Base-by-base conservation (phyloP, 2,329 filamentous ascomycete species). In the Stachybotrys echinatus region DNA sequence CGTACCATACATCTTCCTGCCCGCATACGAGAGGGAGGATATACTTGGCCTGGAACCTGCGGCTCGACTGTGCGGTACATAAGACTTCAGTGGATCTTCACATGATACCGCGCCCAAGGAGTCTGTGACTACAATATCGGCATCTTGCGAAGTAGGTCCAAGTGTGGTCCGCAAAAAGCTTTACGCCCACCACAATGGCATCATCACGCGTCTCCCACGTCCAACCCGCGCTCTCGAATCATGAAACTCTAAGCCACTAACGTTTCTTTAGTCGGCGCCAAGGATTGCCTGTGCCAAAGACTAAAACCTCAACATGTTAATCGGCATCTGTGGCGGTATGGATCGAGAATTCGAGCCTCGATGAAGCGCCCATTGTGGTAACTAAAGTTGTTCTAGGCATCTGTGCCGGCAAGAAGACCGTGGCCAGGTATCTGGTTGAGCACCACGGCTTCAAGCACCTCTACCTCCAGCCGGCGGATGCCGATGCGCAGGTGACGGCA, bases 321-420 rank as follows among this genome's bases (percentile, higher is more conserved):
- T 91, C 54, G 88, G 87, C 49, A 77, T 92, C 52, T 91, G 87
- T 61, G 86, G 86, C 63, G 84, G 85, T 87, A 75, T 63, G 69
- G 54, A 20, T 34, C n/a, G n/a, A n/a, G 22, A 48, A 43, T 45
- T 44, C 12, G 5, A 23, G 44, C n/a, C 38, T 12, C 42, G 40
- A 44, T 34, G 14, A 21, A 17, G 21, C 50, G 12, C 17, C 34
- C 45, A 22, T 48, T 45, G 5, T n/a, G n/a, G n/a, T n/a, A 46
- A 52, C 55, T 57, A 49, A n/a, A 55, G 50, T 47, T 20, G 18
- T 19, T 40, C 21, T 62, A 94, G 92, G 89, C 62, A 92, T 96
- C 61, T 97, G 92, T 73, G 85, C 92, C 45, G 94, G 94, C 62
- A 97, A 96, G 74, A 85, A 84, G 65, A 89, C 90, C 10, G 89